These are phyloP conservation scores for Pseudozyma hubeiensis DNA, from an alignment of 1,284 basidiomycete species.

Conservation along the genomic window DNA sequence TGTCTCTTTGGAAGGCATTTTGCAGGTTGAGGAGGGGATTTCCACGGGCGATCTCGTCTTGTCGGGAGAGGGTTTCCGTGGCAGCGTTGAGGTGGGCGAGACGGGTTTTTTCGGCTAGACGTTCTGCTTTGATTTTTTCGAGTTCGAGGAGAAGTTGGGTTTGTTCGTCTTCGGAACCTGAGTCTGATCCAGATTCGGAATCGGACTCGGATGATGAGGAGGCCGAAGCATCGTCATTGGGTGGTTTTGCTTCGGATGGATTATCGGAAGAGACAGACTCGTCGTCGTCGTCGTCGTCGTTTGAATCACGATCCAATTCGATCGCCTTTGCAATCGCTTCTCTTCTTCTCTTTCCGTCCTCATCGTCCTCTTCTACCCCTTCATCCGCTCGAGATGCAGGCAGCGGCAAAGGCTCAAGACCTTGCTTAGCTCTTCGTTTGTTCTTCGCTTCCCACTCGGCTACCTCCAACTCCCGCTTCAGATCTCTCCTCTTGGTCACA, in stretches of 20 bases:
- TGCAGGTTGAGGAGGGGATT: conserved; percentile 66
- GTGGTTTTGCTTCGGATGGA: too few species aligned
- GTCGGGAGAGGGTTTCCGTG: conserved; percentile 27
- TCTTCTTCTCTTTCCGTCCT: conserved; percentile 25
- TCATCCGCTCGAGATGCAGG: background rate
- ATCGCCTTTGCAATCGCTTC: conserved; percentile 14
- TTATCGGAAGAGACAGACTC: background rate
- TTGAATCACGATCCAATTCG: conserved; percentile 27
- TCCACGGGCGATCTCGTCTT: conserved; percentile 63
- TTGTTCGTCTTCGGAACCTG: conserved; percentile 46
- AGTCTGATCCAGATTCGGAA: conserved; percentile 13
- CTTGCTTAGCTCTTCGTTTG: conserved; percentile 27
- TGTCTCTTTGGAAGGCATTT: conserved; percentile 40
- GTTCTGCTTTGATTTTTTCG: conserved; percentile 63
- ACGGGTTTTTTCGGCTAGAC: conserved; percentile 51
- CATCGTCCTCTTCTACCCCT: conserved; percentile 17
- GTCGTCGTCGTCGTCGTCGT: conserved; percentile 15
- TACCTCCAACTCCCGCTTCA: conserved; percentile 57
- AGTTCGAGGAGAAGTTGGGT: conserved; percentile 59
- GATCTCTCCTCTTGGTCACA: conserved; percentile 32
- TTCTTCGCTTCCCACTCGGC: conserved; percentile 54
- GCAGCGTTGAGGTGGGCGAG: conserved; percentile 14
- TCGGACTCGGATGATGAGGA: background rate
- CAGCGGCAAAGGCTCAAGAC: conserved; percentile 20
- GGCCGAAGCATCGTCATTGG: background rate